Evolutionary conservation across 257 asterid genomes (phyloP).

Genomic region (Lycium barbarum): DNA sequence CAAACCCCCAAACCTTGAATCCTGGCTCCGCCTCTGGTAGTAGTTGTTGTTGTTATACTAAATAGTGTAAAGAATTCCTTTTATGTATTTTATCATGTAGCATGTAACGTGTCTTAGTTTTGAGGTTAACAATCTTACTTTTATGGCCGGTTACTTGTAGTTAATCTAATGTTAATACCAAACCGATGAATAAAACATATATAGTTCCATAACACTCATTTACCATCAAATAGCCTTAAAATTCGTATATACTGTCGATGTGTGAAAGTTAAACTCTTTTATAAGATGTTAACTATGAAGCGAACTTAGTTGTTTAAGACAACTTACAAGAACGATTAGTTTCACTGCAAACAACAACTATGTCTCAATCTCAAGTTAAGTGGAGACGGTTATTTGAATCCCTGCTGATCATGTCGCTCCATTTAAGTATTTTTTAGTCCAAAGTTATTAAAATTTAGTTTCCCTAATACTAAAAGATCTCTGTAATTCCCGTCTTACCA

Average conservation of each 20-base stretch:
- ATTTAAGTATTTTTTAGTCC: not conserved
- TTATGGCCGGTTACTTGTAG: not conserved
- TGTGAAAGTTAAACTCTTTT: no score
- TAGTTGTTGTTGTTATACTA: not conserved
- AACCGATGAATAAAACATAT: not conserved
- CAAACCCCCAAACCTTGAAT: no score
- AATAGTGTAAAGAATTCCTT: not conserved
- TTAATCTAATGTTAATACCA: not conserved
- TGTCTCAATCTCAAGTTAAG: not conserved
- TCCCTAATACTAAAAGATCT: not conserved
- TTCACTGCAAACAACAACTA: not conserved
- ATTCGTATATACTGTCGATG: no score
- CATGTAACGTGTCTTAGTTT: not conserved
- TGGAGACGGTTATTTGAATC: not conserved
- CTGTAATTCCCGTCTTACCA: no score
- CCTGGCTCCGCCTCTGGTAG: no score
- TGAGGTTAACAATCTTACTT: not conserved
- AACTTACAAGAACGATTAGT: no score
- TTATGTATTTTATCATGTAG: not conserved
- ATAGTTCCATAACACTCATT: no score
- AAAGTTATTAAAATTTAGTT: not conserved
- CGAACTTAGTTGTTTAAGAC: no score
- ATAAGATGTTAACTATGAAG: no score
- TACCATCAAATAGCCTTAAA: no score
- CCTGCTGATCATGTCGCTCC: no score